Evolutionary conservation across 371 early-diverging fungal genomes (phyloP).

Genomic region (Actinomucor elegans): DNA sequence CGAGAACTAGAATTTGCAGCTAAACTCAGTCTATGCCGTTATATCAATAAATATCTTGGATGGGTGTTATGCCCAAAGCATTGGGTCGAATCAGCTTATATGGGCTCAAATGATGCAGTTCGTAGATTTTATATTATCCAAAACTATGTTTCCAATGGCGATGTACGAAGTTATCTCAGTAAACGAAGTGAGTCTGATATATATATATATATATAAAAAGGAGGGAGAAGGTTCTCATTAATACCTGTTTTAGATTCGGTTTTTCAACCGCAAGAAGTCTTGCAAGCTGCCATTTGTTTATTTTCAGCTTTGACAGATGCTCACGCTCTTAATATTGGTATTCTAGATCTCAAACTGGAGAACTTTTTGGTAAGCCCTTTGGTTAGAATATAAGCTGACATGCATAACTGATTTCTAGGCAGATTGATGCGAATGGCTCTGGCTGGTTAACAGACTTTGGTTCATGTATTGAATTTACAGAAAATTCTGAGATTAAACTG

Average conservation of each 20-base stretch:
- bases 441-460: constrained; percentile 44
- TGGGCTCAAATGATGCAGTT: background rate
- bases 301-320: constrained; percentile 35
- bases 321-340: constrained; percentile 30
- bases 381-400: background rate
- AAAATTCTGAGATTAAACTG: constrained; percentile 3
- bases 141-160: constrained; percentile 26
- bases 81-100: background rate
- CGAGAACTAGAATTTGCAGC: constrained; percentile 36
- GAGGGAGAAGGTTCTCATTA: too few species aligned
- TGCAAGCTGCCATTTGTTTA: constrained; percentile 29
- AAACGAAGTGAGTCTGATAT: constrained; percentile 19
- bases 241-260: constrained; percentile 5
- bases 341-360: constrained; percentile 42
- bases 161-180: constrained; percentile 30
- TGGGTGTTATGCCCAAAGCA: constrained; percentile 11
- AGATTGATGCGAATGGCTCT: constrained; percentile 30
- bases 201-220: too few species aligned
- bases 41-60: constrained; percentile 31
- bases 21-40: constrained; percentile 24
- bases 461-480: constrained; percentile 30
- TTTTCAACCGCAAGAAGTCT: constrained; percentile 25
- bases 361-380: constrained; percentile 27
- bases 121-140: constrained; percentile 23
- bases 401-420: too few species aligned